Percentiles rank a stretch among this genome's conserved stretches.
phyloP scores from a whole-genome alignment of 2,329 filamentous ascomycete genomes.

The Aspergillus costaricaensis region DNA sequence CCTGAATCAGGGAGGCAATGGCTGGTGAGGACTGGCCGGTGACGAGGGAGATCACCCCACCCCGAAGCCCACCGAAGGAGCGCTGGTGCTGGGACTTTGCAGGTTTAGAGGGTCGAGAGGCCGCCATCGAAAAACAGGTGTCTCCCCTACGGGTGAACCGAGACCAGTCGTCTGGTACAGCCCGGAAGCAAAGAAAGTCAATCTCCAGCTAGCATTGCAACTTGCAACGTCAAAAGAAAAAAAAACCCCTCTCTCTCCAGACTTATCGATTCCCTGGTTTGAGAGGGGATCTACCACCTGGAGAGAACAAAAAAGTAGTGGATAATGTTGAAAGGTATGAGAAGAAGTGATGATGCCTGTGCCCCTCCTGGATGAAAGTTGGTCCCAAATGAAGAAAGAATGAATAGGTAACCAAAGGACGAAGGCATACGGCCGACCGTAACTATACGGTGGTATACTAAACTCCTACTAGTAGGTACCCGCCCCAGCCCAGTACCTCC shows the following conservation, averaged over 20 bases:
- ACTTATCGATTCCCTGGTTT: neutral
- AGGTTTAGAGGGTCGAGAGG: slow-evolving; percentile 13
- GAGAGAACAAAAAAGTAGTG: neutral
- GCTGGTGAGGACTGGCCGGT: slow-evolving; percentile 27
- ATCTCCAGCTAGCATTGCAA: slow-evolving; percentile 9
- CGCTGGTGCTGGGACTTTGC: slow-evolving; percentile 22
- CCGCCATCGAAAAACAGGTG: slow-evolving; percentile 3
- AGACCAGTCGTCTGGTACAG: slow-evolving; percentile 14
- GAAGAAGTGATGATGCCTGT: neutral
- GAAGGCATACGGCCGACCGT: neutral
- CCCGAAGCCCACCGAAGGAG: slow-evolving; percentile 22
- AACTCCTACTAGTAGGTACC: neutral
- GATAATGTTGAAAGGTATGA: neutral
- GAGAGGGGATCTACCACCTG: neutral
- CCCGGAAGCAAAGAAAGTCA: slow-evolving; percentile 6
- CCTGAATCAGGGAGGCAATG: slow-evolving; percentile 25
- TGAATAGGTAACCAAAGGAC: neutral
- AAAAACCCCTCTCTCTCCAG: too few species aligned
- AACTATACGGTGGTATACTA: neutral
- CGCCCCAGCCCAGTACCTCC: neutral
- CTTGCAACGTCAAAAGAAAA: slow-evolving; percentile 1
- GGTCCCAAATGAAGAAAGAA: neutral
- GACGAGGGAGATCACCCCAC: slow-evolving; percentile 29
- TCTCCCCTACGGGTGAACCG: slow-evolving; percentile 11
- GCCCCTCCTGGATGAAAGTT: neutral